Base-by-base conservation (phyloP, 768 basidiomycete species). In the Macrolepiota dolichaula region DNA sequence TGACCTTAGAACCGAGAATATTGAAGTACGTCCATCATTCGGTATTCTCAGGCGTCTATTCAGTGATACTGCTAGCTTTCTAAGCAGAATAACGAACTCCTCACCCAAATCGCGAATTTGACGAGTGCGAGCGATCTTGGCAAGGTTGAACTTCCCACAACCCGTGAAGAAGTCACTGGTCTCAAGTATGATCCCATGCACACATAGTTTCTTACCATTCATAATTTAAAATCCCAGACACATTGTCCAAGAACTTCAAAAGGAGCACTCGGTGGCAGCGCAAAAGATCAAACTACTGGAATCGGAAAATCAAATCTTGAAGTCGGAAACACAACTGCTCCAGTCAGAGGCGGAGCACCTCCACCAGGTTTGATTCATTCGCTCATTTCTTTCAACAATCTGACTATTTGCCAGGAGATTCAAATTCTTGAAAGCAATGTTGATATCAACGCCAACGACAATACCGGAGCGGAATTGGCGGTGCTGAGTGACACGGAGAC, bases 201-300 rank as follows among this genome's bases (percentile, higher is more conserved):
- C 22, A 27, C 12, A 32, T 46, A 10, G 5, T 42, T 69, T 24
- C 35, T 38, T 19, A 35, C 11, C 47, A 22, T 25, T 47, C 19
- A 51, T 44, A 36, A 47, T 19, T 11, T 10, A n/a, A 25, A 42
- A 10, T 55, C 17, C 0, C 62, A 92, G 91, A 73, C 88, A 93
- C 67, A 92, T 97, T 67, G 85, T 97, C 22, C 89, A 92, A 69
- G 91, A 94, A 66, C 78, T 97, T 42, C 91, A 92, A 68, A 89
- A 90, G 66, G 95, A 97, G 73, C 91, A 85, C 66, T 69, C 84
- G 2, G 74, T 79, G 25, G 70, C 82, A 1, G 73, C 81, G 6
- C 88, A 92, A 62, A 82, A 82, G 62, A 85, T 85, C 70, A 86
- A 88, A 67, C 70, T 87, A n/a, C 70, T 95, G 46, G 86, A 88